phyloP scores from a whole-genome alignment of 2,329 filamentous ascomycete species.

The Aspergillus tubingensis region DNA sequence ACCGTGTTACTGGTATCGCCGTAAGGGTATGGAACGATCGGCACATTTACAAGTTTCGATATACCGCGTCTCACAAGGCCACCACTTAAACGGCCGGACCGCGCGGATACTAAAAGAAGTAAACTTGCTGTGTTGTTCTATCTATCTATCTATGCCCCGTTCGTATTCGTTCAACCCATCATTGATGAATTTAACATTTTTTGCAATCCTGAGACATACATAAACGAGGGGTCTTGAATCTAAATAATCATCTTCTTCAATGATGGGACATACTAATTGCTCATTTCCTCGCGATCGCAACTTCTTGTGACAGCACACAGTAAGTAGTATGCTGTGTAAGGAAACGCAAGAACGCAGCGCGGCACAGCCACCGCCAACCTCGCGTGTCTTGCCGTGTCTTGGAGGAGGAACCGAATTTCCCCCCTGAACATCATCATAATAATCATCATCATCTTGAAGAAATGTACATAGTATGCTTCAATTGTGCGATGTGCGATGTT shows the following conservation, averaged over 20 bases:
- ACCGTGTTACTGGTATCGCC: not conserved
- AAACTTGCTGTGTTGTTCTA: not conserved
- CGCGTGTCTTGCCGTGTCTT: conserved; percentile 9
- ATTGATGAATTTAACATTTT: not conserved
- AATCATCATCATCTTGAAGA: not conserved
- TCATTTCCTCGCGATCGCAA: not conserved
- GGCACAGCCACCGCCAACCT: conserved; percentile 11
- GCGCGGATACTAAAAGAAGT: not conserved
- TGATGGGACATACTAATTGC: not conserved
- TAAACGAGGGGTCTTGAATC: not conserved
- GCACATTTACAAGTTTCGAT: conserved; percentile 14
- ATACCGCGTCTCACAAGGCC: conserved; percentile 6
- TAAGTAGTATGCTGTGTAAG: not conserved
- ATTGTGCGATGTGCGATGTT: not conserved
- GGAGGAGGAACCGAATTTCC: not conserved
- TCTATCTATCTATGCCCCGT: not conserved
- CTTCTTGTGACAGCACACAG: not conserved
- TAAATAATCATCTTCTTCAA: not conserved
- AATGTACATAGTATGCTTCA: not conserved
- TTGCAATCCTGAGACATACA: not conserved
- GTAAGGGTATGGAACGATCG: conserved; percentile 13
- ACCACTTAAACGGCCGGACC: not conserved
- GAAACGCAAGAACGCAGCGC: not conserved
- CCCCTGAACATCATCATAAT: not conserved
- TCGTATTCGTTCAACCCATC: not conserved